These are phyloP conservation scores for Gaultheria prostrata DNA, from an alignment of 148 eudicot species.

Conservation along the genomic window DNA sequence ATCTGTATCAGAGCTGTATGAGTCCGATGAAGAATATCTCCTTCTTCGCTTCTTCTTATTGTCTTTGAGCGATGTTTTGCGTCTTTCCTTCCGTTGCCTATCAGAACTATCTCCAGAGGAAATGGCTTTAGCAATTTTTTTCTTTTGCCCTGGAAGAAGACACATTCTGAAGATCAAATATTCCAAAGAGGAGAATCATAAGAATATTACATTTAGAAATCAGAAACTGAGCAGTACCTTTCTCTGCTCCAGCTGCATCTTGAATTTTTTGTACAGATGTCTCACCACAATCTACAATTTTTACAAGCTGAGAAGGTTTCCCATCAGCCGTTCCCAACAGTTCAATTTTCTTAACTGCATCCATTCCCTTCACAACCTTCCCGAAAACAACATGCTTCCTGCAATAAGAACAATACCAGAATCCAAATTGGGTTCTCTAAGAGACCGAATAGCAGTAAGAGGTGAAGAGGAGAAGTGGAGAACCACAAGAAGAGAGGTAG, in stretches of 20 bases:
- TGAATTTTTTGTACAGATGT: slow-evolving; percentile 39
- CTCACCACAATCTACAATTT: slow-evolving; percentile 83
- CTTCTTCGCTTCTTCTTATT: slow-evolving; percentile 57
- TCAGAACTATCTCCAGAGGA: slow-evolving; percentile 66
- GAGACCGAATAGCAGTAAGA: background rate
- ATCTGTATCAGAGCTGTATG: slow-evolving; percentile 49
- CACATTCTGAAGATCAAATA: background rate
- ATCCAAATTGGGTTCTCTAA: background rate
- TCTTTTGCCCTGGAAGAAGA: slow-evolving; percentile 50
- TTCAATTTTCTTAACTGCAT: slow-evolving; percentile 76
- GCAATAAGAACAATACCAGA: slow-evolving; percentile 23
- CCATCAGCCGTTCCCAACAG: slow-evolving; percentile 65
- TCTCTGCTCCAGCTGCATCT: slow-evolving; percentile 38
- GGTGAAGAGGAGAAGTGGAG: background rate
- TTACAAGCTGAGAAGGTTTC: slow-evolving; percentile 55
- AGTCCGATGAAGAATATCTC: slow-evolving; percentile 82
- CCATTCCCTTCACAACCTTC: slow-evolving; percentile 82
- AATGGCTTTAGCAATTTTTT: slow-evolving; percentile 42
- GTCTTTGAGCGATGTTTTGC: slow-evolving; percentile 48
- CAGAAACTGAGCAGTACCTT: slow-evolving; percentile 47
- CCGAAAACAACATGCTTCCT: slow-evolving; percentile 99
- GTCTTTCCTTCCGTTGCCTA: slow-evolving; percentile 47
- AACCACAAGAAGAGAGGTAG: background rate
- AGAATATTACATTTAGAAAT: background rate
- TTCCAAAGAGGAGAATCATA: background rate